A percentile compares a stretch with the other conserved stretches of the same genome.
Evolutionary conservation across 2,329 filamentous ascomycete species (phyloP).

Genomic region (Coleophoma eucalyptorum): DNA sequence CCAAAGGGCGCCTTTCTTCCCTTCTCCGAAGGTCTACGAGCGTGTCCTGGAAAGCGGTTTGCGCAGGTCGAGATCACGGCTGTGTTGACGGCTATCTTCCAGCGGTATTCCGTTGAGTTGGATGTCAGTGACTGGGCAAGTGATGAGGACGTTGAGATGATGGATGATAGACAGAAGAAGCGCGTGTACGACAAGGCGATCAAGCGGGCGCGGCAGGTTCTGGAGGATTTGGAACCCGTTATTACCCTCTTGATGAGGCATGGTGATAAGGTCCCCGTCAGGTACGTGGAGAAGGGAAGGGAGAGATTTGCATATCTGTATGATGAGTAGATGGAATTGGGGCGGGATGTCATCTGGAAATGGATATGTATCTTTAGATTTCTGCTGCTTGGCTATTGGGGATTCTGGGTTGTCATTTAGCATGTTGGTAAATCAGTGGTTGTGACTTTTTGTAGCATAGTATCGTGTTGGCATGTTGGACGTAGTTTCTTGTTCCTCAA

Average conservation of each 20-base stretch:
- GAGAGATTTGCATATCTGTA: conserved; percentile 18
- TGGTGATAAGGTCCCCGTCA: conserved; percentile 16
- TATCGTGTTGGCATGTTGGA: too few relatives aligned
- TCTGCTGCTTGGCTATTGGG: not conserved
- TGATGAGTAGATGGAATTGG: not conserved
- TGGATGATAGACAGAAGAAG: conserved; percentile 15
- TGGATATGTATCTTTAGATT: not conserved
- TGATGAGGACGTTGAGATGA: conserved; percentile 19
- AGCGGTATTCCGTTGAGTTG: conserved; percentile 21
- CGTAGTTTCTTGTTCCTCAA: too few relatives aligned
- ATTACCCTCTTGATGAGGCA: conserved; percentile 19
- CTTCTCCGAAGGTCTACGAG: conserved; percentile 33
- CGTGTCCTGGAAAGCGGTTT: conserved; percentile 30
- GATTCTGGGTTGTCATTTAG: too few relatives aligned
- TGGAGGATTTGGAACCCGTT: conserved; percentile 13
- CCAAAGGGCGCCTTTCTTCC: conserved; percentile 26
- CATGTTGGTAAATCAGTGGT: too few relatives aligned
- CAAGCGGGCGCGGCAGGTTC: conserved; percentile 9
- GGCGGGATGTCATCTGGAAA: not conserved
- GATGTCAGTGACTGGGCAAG: conserved; percentile 23
- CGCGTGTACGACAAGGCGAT: conserved; percentile 18
- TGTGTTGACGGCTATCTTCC: conserved; percentile 22
- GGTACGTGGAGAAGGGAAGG: conserved; percentile 19
- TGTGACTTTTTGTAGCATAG: too few relatives aligned
- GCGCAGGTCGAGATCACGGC: conserved; percentile 30